Evolutionary conservation across 2,329 filamentous ascomycete species (phyloP), one percentile per base, ranked within the genome.

Genomic region (Salinomyces thailandicus): DNA sequence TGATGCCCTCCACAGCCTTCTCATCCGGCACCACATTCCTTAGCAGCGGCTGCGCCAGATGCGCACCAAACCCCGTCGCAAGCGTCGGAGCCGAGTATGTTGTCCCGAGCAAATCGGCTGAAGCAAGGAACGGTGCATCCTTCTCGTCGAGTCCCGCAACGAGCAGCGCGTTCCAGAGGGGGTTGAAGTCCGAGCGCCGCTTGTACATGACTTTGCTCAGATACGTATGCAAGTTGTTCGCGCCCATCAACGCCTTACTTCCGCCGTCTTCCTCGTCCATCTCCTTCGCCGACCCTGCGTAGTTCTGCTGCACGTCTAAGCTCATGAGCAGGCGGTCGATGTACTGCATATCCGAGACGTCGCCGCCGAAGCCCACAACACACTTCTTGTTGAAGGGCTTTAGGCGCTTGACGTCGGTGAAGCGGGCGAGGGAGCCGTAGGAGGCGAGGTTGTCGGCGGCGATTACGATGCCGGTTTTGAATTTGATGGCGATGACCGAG

Each of bases 311-410:
- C 62, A 93, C 85, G 60, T 83, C 78, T 53, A 96, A 81, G 45
- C 84, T 81, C 57, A 75, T 80, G 51, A 98, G 80, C 56, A 94
- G 77, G 52, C 91, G 80, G 74, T 94, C 83, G 50, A 98, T 78
- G 70, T 93, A 93, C 71, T 98, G 91, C 91, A 98, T 96, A 70
- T 98, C 91, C 47, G 85, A 93, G 53, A 98, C 81, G 68, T 98
- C 91, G 62, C 91, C 91, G 61, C 86, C 85, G 67, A 96, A 93
- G 54, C 91, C 91, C 57, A 98, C 73, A 42, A 96, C 75, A 18
- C 85, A 79, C 47, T 79, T 77, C 48, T 79, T 72, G 65, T 86
- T 85, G 65, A 96, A 96, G 52, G 78, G 74, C 53, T 85, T 85
- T 50, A 98, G 80, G 58, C 91, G 87, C 69, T 95, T 93, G 60